Evolutionary conservation across 345 rosid species (phyloP).

Genomic region (Populus pruinosa): DNA sequence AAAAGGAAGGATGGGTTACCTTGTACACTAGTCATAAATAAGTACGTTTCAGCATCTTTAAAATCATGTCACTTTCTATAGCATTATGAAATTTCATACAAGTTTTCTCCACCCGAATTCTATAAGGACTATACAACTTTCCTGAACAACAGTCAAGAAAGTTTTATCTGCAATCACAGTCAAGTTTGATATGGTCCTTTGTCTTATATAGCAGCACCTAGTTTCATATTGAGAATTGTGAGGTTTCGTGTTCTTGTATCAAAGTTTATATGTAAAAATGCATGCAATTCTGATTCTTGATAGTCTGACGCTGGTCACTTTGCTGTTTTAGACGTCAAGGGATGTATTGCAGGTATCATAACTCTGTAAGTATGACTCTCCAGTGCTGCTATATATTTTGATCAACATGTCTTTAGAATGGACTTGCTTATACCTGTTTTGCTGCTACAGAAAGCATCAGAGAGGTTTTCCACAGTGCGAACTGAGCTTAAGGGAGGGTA

Average conservation of each 20-base stretch:
- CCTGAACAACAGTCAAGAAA: background rate
- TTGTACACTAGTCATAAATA: constrained; percentile 69
- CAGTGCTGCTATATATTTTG: constrained; percentile 20
- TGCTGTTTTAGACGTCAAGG: constrained; percentile 63
- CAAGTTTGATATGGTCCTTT: constrained; percentile 4
- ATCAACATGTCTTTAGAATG: constrained; percentile 4
- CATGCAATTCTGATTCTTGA: background rate
- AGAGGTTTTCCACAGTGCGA: constrained; percentile 49
- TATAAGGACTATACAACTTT: background rate
- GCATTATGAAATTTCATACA: background rate
- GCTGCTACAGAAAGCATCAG: constrained; percentile 61
- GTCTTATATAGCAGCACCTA: background rate
- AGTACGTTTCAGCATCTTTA: constrained; percentile 38
- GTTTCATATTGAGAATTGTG: background rate
- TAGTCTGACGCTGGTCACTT: constrained; percentile 9
- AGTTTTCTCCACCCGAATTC: background rate
- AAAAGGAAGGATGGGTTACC: constrained; percentile 71
- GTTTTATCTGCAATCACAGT: background rate
- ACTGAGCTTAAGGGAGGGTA: constrained; percentile 92
- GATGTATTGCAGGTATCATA: constrained; percentile 65
- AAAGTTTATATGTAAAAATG: background rate
- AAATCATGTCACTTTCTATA: background rate
- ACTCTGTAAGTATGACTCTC: constrained; percentile 41
- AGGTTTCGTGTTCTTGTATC: background rate
- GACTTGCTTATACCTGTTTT: constrained; percentile 3